Conservation (phyloP, 257 asterid genomes). For the Solanum acaule region DNA sequence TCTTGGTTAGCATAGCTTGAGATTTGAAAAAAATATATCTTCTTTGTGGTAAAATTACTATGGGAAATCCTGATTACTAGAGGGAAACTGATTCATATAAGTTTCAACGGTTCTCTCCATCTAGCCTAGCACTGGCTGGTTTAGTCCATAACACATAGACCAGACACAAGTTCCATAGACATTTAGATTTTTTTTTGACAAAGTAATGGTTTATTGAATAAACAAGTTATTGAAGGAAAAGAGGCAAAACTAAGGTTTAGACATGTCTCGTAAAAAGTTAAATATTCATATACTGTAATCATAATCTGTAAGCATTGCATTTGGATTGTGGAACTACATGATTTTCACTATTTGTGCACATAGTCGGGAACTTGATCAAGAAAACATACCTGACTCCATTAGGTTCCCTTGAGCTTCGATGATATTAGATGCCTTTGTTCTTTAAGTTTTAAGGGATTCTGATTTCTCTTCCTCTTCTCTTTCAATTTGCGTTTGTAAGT, state of each 20-base stretch:
- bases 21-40: not conserved
- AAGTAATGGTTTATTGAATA: not conserved
- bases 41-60: not conserved
- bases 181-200: not conserved
- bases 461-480: not conserved
- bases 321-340: not conserved
- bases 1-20: not conserved
- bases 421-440: not conserved
- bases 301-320: not conserved
- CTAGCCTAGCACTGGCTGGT: not conserved
- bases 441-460: not conserved
- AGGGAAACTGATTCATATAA: not conserved
- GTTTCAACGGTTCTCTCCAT: not conserved
- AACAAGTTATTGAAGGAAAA: not conserved
- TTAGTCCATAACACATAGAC: not conserved
- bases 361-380: not conserved
- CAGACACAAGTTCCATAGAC: not conserved
- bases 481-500: not conserved
- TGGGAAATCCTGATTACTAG: not conserved
- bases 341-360: not conserved
- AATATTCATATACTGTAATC: not conserved
- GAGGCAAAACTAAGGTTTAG: not conserved
- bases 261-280: not conserved
- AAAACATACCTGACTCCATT: not conserved
- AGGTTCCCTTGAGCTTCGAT: not conserved